These are phyloP conservation scores for Mitragyna speciosa DNA, from an alignment of 257 asterid genomes.

Conservation along the genomic window DNA sequence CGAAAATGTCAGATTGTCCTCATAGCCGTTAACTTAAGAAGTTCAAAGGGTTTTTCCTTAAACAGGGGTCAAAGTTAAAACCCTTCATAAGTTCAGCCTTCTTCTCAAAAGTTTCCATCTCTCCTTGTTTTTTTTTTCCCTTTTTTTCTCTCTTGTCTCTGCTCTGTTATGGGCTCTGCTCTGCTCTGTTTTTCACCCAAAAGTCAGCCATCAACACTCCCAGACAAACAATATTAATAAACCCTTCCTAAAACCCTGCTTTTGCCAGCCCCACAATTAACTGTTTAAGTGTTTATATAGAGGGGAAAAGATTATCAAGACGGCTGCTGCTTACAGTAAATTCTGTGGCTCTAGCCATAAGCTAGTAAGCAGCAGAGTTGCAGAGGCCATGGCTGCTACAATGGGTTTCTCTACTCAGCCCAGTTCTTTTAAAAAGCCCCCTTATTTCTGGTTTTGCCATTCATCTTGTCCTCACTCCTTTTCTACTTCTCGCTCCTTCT, in stretches of 20 bases:
- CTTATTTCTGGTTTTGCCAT: constrained; percentile 54
- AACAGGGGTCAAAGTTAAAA: constrained; percentile 15
- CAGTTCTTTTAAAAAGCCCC: constrained; percentile 48
- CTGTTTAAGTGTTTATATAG: background rate
- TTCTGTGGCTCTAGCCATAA: constrained; percentile 52
- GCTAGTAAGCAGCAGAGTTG: constrained; percentile 64
- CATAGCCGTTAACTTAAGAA: background rate
- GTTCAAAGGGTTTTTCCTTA: too few relatives aligned
- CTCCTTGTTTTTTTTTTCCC: background rate
- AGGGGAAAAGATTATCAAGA: constrained; percentile 39
- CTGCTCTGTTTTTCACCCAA: constrained; percentile 1
- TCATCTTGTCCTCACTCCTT: constrained; percentile 33
- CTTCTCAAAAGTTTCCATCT: background rate
- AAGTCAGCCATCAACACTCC: constrained; percentile 8
- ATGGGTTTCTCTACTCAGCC: constrained; percentile 72
- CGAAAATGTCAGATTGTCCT: too few relatives aligned
- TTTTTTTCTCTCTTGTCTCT: too few relatives aligned
- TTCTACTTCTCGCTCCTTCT: constrained; percentile 41
- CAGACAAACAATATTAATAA: constrained; percentile 15
- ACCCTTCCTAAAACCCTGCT: constrained; percentile 22
- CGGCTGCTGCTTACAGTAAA: constrained; percentile 58
- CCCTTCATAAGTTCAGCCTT: constrained; percentile 9
- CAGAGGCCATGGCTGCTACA: constrained; percentile 70
- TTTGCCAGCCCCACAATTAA: constrained; percentile 4
- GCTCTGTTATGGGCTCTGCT: background rate